Base-by-base conservation (phyloP, 768 basidiomycete genomes). In the Lactarius sp. region DNA sequence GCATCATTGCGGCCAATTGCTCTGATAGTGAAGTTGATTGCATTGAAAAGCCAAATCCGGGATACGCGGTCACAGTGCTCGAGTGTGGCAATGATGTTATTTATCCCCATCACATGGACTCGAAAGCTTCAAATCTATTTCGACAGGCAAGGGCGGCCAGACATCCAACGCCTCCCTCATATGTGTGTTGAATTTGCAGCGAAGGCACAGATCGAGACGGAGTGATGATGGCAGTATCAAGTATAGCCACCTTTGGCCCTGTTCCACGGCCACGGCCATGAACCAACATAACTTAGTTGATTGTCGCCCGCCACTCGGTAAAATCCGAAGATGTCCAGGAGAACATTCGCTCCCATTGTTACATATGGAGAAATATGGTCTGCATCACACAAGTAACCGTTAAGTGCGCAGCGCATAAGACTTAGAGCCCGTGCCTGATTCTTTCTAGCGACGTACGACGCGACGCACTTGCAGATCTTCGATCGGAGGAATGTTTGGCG, bases 101-200 rank as follows among this genome's bases (percentile, higher is more conserved):
- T 0, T 44, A 7, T 6, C 42, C 42, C 16, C 31, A 34, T 34
- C n/a, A 9, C 14, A 16, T 3, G 22, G 36, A n/a, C n/a, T n/a
- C n/a, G n/a, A n/a, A 10, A 9, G n/a, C 18, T 36, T 7, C 9
- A 22, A 18, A 16, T 20, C 27, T 34, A 51, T 37, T 37, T 36
- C 31, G 6, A 60, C 53, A 52, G 59, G 59, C 14, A 60, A 36
- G 6, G 39, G 41, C 18, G 51, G 59, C 59, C 52, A 60, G 52
- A 31, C n/a, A 41, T 31, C 31, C 39, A 60, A 22, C 27, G 2
- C 3, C 51, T 33, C 27, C 59, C 27, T 34, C 22, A 52, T 39
- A 9, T 51, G 59, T 31, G 49, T 60, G n/a, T 36, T 33, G 27
- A n/a, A 10, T n/a, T 39, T 42, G 51, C 59, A 52, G 39, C 41